These are phyloP conservation scores for Sporobolus alterniflorus DNA, from an alignment of 202 grass and related monocot species.

Conservation along the genomic window DNA sequence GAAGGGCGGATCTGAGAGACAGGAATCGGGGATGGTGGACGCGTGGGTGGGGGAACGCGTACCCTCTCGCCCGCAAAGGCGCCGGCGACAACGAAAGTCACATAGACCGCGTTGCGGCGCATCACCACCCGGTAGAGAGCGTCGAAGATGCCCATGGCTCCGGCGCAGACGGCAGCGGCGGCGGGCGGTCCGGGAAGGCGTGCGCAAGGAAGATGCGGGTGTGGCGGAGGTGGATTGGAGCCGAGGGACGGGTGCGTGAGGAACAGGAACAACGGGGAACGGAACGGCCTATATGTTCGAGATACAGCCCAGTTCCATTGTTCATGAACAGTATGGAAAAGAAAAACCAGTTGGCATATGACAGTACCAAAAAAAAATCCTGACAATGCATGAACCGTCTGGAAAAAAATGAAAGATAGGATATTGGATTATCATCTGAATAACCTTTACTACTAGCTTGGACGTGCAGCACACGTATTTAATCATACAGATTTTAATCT, in stretches of 20 bases:
- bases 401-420: too few species aligned
- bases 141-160: conserved; percentile 62
- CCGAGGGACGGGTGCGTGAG: not conserved
- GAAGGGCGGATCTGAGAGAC: conserved; percentile 22
- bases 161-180: not conserved
- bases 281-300: too few species aligned
- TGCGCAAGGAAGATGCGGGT: not conserved
- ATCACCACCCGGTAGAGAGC: conserved; percentile 88
- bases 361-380: too few species aligned
- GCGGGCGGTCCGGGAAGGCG: not conserved
- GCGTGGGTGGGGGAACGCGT: not conserved
- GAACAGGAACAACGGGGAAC: not conserved
- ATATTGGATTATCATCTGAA: too few species aligned
- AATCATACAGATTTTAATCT: too few species aligned
- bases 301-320: too few species aligned
- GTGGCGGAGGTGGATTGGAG: not conserved
- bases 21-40: not conserved
- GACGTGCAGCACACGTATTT: too few species aligned
- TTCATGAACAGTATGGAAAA: too few species aligned
- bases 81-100: conserved; percentile 92
- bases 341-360: too few species aligned
- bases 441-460: too few species aligned
- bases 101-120: conserved; percentile 97
- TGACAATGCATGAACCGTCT: too few species aligned
- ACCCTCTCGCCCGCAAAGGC: conserved; percentile 95